Percentiles rank a stretch among this genome's conserved stretches.
Conservation (phyloP, 2,329 filamentous ascomycete genomes). For the Hypomyces perniciosus region DNA sequence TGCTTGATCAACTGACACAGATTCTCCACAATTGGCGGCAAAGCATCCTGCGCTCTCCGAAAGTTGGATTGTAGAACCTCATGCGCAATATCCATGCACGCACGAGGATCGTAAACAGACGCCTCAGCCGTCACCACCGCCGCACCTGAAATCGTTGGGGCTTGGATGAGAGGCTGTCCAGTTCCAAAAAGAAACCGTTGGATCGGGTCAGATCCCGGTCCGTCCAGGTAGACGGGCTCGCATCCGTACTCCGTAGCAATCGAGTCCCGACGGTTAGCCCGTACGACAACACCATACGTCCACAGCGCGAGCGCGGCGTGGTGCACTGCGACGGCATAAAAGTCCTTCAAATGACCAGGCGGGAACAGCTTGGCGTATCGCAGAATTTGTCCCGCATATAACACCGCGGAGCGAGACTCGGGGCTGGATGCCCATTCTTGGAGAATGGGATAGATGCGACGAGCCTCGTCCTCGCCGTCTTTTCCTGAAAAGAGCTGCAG, state of each 20-base stretch:
- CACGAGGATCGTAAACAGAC: conserved; percentile 48
- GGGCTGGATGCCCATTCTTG: conserved; percentile 52
- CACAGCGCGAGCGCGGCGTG: conserved; percentile 63
- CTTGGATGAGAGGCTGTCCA: conserved; percentile 46
- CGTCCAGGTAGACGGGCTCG: conserved; percentile 49
- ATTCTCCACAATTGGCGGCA: conserved; percentile 62
- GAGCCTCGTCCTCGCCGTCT: conserved; percentile 60
- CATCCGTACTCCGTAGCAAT: conserved; percentile 26
- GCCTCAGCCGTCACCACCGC: conserved; percentile 26
- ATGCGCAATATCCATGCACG: conserved; percentile 53
- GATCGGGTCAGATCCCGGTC: conserved; percentile 44
- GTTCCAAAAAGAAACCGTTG: conserved; percentile 55
- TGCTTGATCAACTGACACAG: conserved; percentile 58
- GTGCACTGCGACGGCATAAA: conserved; percentile 63
- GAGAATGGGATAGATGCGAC: conserved; percentile 50
- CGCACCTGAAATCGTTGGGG: conserved; percentile 19
- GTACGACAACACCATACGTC: conserved; percentile 58
- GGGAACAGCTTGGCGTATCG: conserved; percentile 53
- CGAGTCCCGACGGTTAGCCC: conserved; percentile 32
- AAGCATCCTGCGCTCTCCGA: conserved; percentile 32
- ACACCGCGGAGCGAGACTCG: conserved; percentile 55
- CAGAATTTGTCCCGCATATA: conserved; percentile 63
- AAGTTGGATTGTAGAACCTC: conserved; percentile 52
- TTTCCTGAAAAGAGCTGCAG: conserved; percentile 63
- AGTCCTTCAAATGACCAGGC: conserved; percentile 52